These are phyloP conservation scores for Cryptosporidium tyzzeri DNA, from an alignment of 169 alveolate genomes.

Conservation along the genomic window DNA sequence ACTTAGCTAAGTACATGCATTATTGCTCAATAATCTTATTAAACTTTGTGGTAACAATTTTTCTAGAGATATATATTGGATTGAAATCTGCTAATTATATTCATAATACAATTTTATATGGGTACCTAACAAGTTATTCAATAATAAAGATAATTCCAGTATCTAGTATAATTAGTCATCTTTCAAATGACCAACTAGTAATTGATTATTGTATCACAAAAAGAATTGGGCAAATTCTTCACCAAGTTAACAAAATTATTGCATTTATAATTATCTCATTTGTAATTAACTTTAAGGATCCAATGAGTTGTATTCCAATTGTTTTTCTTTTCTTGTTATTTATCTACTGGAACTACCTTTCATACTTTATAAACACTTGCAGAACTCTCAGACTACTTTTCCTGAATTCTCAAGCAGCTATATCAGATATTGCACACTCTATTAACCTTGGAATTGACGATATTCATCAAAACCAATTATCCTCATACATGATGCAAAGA, in stretches of 20 bases:
- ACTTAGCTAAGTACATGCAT: conserved; percentile 5
- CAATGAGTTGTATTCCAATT: conserved; percentile 24
- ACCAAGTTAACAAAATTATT: conserved; percentile 14
- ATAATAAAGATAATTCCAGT: conserved; percentile 29
- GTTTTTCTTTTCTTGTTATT: conserved; percentile 8
- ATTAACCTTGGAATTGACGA: conserved; percentile 34
- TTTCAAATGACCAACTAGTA: conserved; percentile 60
- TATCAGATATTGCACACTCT: conserved; percentile 27
- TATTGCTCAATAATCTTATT: conserved; percentile 1
- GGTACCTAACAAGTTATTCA: conserved; percentile 32
- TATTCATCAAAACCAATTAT: background rate
- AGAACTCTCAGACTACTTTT: conserved; percentile 26
- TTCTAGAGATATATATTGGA: conserved; percentile 42
- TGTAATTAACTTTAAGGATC: conserved; percentile 21
- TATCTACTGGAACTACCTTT: conserved; percentile 44
- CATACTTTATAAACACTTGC: conserved; percentile 52
- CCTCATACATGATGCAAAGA: background rate
- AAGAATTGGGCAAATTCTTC: conserved; percentile 56
- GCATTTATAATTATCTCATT: conserved; percentile 18
- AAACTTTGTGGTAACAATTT: conserved; percentile 22
- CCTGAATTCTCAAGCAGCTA: conserved; percentile 24
- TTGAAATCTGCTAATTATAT: conserved; percentile 57
- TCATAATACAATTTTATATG: conserved; percentile 50
- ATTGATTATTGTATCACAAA: conserved; percentile 69
- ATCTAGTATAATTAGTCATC: conserved; percentile 24